Evolutionary conservation across 2,329 filamentous ascomycete species (phyloP), one percentile per base, ranked within the genome.

Genomic region (Trichoderma brevicompactum): DNA sequence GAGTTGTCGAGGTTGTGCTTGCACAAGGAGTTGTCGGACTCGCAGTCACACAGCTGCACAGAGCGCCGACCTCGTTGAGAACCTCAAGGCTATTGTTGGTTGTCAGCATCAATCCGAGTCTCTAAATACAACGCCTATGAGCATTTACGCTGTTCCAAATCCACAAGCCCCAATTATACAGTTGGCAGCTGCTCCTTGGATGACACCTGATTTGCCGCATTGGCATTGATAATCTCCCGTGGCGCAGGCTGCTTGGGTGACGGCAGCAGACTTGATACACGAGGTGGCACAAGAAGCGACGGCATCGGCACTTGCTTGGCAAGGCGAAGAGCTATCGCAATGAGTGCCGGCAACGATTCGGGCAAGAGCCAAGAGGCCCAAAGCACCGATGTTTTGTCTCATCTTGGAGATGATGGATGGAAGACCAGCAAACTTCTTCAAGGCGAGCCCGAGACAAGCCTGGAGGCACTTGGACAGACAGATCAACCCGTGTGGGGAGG

Each of bases 201-300:
- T 73, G 15, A 65, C 67, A 4, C 44, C 55, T 5, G 56, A 52
- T 12, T 68, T 70, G 10, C 66, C 67, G 64, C 73, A 75, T 48
- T 71, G 69, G 55, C 73, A 75, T 15, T 65, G 67, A 55, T 66
- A 73, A 66, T 75, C 71, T 7, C 40, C 59, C 9, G 67, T 65
- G 7, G 60, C 66, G 40, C 73, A 75, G 32, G 59, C 56, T 6
- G 68, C 71, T 5, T 65, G 65, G 6, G 69, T 68, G 15, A 68
- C 68, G 4, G 72, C 73, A 4, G 72, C 72, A 13, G 71, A 73
- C 19, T 65, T 53, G 62, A 74, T 71, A 65, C 73, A 74, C 2
- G 52, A 41, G 12, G 66, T 68, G 19, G 70, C 73, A 58, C 73
- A 74, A 10, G 46, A 19, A 13, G 69, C 67, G 1, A 74, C 69